Percentiles rank a stretch among this genome's conserved stretches.
phyloP scores from a whole-genome alignment of 2,329 filamentous ascomycete genomes.

The Botrytis paeoniae region DNA sequence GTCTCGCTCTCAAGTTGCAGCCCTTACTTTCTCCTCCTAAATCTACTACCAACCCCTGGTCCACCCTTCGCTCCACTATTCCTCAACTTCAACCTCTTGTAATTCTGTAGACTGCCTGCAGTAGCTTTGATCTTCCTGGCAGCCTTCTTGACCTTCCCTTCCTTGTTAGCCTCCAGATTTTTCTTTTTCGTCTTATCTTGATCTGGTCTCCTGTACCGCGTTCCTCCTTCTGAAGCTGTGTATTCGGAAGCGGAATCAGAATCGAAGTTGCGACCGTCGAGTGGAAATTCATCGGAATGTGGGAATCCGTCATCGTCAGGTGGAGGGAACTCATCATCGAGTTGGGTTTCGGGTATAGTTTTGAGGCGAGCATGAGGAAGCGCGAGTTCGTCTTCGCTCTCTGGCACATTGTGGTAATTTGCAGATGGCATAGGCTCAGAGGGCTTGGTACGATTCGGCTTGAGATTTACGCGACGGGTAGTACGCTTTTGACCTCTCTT shows the following conservation, averaged over 20 bases:
- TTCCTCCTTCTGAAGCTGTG: constrained; percentile 39
- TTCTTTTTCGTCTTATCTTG: constrained; percentile 29
- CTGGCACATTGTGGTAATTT: constrained; percentile 39
- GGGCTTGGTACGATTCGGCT: constrained; percentile 50
- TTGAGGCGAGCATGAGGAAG: constrained; percentile 26
- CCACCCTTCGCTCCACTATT: constrained; percentile 63
- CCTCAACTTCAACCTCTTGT: constrained; percentile 61
- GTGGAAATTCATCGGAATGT: constrained; percentile 20
- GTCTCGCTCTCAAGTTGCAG: not conserved
- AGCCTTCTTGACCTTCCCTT: constrained; percentile 49
- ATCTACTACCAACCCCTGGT: constrained; percentile 54
- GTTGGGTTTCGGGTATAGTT: constrained; percentile 31
- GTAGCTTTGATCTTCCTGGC: constrained; percentile 61
- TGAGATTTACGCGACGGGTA: constrained; percentile 66
- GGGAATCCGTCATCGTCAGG: constrained; percentile 1
- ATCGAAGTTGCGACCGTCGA: constrained; percentile 36
- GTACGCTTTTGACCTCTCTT: constrained; percentile 83
- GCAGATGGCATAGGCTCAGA: constrained; percentile 37
- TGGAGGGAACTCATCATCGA: constrained; percentile 19
- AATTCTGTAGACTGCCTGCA: constrained; percentile 57
- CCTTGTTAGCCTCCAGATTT: constrained; percentile 33
- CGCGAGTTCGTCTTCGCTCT: constrained; percentile 39
- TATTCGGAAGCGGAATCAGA: constrained; percentile 36
- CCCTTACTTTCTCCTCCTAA: constrained; percentile 48
- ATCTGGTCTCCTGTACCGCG: constrained; percentile 36